These are phyloP conservation scores for Pseudoturritis turrita DNA, from an alignment of 345 rosid genomes.

Conservation along the genomic window DNA sequence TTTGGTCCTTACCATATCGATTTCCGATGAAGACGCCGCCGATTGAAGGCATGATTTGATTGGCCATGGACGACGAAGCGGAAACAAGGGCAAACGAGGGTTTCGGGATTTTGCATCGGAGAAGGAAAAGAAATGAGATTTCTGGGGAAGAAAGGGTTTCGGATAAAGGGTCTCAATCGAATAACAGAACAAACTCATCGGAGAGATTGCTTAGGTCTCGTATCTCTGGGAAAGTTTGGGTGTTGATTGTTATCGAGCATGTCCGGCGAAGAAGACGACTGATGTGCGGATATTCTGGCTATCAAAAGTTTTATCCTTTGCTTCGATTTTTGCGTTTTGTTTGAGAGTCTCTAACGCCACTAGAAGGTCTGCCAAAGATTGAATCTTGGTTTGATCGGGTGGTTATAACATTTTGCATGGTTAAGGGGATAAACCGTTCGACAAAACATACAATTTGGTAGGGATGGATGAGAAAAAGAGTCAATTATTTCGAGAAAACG, in stretches of 20 bases:
- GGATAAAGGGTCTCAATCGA: slow-evolving; percentile 23
- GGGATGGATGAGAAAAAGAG: no score
- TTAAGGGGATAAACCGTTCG: no score
- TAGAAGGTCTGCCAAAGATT: slow-evolving; percentile 13
- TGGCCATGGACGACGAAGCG: slow-evolving; percentile 2
- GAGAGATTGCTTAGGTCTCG: slow-evolving; percentile 3
- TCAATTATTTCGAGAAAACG: no score
- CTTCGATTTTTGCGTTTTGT: not conserved
- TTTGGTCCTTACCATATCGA: slow-evolving; percentile 80
- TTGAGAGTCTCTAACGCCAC: not conserved
- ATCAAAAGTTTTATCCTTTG: not conserved
- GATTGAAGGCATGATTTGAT: slow-evolving; percentile 31
- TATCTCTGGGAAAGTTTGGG: not conserved
- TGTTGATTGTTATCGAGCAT: not conserved
- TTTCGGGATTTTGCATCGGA: slow-evolving; percentile 5
- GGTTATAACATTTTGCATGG: no score
- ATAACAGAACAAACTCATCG: slow-evolving; percentile 44
- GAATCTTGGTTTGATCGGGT: no score
- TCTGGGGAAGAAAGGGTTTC: slow-evolving; percentile 25
- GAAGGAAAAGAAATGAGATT: slow-evolving; percentile 26
- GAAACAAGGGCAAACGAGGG: not conserved
- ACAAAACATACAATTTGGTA: no score
- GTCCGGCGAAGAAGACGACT: slow-evolving; percentile 28
- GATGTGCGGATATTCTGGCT: slow-evolving; percentile 7
- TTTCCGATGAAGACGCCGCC: slow-evolving; percentile 43